Percentiles rank a stretch among this genome's conserved stretches.
Evolutionary conservation across 768 basidiomycete species (phyloP).

Genomic region (Ramaria sp.): DNA sequence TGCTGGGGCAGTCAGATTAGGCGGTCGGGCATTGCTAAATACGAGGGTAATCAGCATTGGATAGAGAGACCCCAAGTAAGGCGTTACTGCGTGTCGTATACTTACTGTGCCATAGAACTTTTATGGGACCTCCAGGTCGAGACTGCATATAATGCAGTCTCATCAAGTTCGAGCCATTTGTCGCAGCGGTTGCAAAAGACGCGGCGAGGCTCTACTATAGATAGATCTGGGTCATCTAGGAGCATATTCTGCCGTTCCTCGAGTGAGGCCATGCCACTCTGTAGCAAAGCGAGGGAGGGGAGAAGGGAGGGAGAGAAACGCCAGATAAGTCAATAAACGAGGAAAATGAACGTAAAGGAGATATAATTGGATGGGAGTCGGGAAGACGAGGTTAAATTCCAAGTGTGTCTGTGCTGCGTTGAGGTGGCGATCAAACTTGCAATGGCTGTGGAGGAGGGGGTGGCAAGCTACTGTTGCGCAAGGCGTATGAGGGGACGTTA

Average conservation of each 20-base stretch:
- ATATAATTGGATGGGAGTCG: background rate
- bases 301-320: background rate
- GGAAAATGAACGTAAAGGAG: background rate
- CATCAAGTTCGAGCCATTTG: constrained; percentile 25
- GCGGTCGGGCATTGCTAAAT: background rate
- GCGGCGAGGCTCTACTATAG: constrained; percentile 53
- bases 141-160: constrained; percentile 18
- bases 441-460: too few relatives aligned
- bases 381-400: background rate
- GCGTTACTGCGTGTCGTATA: background rate
- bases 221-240: constrained; percentile 63
- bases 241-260: constrained; percentile 57
- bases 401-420: background rate
- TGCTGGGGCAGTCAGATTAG: background rate
- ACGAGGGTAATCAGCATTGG: background rate
- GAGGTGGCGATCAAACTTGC: background rate
- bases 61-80: background rate
- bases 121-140: constrained; percentile 7
- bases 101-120: constrained; percentile 7
- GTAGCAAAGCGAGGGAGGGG: background rate
- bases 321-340: background rate
- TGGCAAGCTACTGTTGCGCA: too few relatives aligned
- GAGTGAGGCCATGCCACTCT: constrained; percentile 1
- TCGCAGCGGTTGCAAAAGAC: constrained; percentile 8
- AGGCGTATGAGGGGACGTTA: background rate